These are phyloP conservation scores for Pezizomycotina sp. DNA, from an alignment of 2,329 filamentous ascomycete species.

Conservation along the genomic window DNA sequence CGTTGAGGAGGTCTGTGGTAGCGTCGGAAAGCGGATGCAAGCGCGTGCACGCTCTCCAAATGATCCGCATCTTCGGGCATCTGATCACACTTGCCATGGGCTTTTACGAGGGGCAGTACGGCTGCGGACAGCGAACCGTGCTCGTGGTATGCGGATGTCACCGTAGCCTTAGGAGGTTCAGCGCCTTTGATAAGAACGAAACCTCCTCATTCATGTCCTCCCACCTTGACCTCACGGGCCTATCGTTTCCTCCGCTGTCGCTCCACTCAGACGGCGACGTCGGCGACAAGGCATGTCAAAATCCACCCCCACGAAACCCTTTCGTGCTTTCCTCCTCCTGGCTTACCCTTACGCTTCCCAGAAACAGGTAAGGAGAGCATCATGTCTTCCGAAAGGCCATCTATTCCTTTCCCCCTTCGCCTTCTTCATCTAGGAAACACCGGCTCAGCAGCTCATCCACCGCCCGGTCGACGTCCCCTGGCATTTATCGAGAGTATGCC, in stretches of 20 bases:
- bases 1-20: conserved; percentile 16
- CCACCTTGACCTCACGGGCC: conserved; percentile 18
- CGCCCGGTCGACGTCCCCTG: conserved; percentile 19
- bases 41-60: conserved; percentile 17
- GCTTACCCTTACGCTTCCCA: conserved; percentile 6
- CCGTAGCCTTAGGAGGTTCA: conserved; percentile 18
- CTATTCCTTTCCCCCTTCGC: conserved; percentile 20
- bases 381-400: conserved; percentile 21
- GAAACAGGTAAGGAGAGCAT: conserved; percentile 1
- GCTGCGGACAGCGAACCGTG: conserved; percentile 18
- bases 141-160: conserved; percentile 20
- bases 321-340: conserved; percentile 15
- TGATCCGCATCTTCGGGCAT: conserved; percentile 20
- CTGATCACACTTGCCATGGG: conserved; percentile 5
- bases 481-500: conserved; percentile 20
- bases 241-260: neutral
- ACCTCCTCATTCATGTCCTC: conserved; percentile 22
- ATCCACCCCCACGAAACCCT: conserved; percentile 11
- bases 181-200: conserved; percentile 18
- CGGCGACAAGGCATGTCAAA: conserved; percentile 4
- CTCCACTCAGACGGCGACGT: neutral
- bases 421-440: conserved; percentile 19
- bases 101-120: conserved; percentile 20
- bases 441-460: conserved; percentile 23
- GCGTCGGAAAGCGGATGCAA: too few relatives aligned